Percentiles rank a stretch among this genome's conserved stretches.
Evolutionary conservation across 768 basidiomycete species (phyloP).

Genomic region (Suillus brevipes): DNA sequence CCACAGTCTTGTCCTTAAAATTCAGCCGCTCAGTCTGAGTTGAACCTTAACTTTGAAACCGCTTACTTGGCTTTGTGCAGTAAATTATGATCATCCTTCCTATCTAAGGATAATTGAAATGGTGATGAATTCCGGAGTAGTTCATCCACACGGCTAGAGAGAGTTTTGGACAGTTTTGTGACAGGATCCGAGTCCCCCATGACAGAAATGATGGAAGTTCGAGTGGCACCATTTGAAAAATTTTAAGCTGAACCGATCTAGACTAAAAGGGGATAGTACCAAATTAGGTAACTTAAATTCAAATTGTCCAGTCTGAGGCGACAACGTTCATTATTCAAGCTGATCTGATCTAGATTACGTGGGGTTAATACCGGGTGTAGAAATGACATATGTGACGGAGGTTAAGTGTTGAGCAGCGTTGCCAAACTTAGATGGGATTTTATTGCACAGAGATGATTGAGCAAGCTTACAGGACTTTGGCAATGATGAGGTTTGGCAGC

Average conservation of each 20-base stretch:
- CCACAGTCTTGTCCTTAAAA: neutral
- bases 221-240: slow-evolving; percentile 2
- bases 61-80: neutral
- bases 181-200: neutral
- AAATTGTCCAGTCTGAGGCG: neutral
- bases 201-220: neutral
- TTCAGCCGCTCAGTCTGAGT: neutral
- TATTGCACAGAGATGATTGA: no score
- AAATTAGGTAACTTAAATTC: neutral
- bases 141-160: neutral
- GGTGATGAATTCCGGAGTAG: neutral
- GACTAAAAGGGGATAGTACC: neutral
- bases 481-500: no score
- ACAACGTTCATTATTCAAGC: neutral
- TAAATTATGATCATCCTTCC: neutral
- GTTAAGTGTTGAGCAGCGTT: no score
- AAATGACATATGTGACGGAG: neutral
- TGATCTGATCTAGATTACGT: neutral
- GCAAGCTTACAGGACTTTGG: no score
- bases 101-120: neutral
- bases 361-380: neutral
- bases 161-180: neutral
- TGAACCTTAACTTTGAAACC: neutral
- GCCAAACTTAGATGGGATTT: no score
- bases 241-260: neutral